These are phyloP conservation scores for Acephala macrosclerotiorum DNA, from an alignment of 2,329 filamentous ascomycete species.

Conservation along the genomic window DNA sequence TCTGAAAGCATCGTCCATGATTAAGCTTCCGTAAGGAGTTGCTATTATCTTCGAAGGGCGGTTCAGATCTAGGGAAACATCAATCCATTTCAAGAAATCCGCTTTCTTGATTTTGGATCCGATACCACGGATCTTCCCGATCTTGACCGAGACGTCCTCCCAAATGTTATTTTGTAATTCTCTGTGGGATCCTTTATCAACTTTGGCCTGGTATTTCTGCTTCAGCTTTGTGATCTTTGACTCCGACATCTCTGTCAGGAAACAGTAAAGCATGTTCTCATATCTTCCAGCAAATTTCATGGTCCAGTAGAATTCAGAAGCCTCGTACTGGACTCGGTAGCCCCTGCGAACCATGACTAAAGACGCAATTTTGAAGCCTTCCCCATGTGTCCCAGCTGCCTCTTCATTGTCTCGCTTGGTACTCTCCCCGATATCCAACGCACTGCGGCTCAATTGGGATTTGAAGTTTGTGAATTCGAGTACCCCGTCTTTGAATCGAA, in stretches of 20 bases:
- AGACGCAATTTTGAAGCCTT: constrained; percentile 42
- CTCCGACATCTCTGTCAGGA: constrained; percentile 12
- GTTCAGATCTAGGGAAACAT: constrained; percentile 28
- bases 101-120: not conserved
- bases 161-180: constrained; percentile 22
- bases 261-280: constrained; percentile 26
- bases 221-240: constrained; percentile 6
- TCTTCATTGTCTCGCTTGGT: constrained; percentile 28
- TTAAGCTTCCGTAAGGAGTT: constrained; percentile 22
- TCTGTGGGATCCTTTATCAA: not conserved
- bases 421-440: constrained; percentile 27
- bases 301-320: constrained; percentile 35
- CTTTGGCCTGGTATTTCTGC: not conserved
- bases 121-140: constrained; percentile 23
- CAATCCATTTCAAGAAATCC: constrained; percentile 27
- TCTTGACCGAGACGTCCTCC: constrained; percentile 33
- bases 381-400: constrained; percentile 39
- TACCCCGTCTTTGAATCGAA: constrained; percentile 30
- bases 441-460: constrained; percentile 26
- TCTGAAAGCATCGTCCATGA: constrained; percentile 22
- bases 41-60: constrained; percentile 19
- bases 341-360: constrained; percentile 37
- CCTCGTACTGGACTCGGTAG: constrained; percentile 32
- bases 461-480: constrained; percentile 40
- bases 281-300: constrained; percentile 28